A percentile compares a stretch with the other conserved stretches of the same genome.
These are phyloP conservation scores for Chaetomium fimeti DNA, from an alignment of 495 filamentous ascomycete species.

Conservation along the genomic window DNA sequence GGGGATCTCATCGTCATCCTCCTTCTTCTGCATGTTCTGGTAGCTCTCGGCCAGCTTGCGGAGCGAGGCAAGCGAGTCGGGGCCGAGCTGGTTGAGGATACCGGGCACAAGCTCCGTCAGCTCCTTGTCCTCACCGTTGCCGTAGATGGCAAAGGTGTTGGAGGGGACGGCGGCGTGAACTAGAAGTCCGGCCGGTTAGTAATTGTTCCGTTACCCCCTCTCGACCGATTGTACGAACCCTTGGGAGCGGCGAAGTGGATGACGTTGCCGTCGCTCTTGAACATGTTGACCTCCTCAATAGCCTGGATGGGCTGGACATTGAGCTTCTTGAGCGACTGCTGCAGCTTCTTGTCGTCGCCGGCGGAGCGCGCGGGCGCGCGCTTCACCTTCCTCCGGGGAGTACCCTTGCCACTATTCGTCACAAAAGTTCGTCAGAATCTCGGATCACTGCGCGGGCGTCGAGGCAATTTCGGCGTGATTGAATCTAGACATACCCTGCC, in stretches of 20 bases:
- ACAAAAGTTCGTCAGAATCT: slow-evolving; percentile 30
- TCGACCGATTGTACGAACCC: slow-evolving; percentile 56
- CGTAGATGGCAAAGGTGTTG: slow-evolving; percentile 99
- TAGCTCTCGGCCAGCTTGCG: slow-evolving; percentile 99
- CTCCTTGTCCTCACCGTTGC: slow-evolving; percentile 98
- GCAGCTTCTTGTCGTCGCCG: slow-evolving; percentile 99
- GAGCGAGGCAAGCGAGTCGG: slow-evolving; percentile 95
- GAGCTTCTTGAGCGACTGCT: slow-evolving; percentile 90
- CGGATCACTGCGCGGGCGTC: slow-evolving; percentile 9
- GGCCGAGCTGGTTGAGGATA: slow-evolving; percentile 98
- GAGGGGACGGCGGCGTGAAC: slow-evolving; percentile 94
- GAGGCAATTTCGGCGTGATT: slow-evolving; percentile 5
- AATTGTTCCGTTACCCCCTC: background rate
- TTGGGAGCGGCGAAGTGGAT: slow-evolving; percentile 98
- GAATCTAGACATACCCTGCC: slow-evolving; percentile 31
- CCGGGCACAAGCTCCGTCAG: slow-evolving; percentile 98
- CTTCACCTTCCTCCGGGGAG: slow-evolving; percentile 96
- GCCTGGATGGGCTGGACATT: slow-evolving; percentile 96
- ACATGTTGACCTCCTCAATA: slow-evolving; percentile 99
- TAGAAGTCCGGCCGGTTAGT: slow-evolving; percentile 38
- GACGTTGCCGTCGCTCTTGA: slow-evolving; percentile 99
- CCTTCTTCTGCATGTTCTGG: slow-evolving; percentile 93
- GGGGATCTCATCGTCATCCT: slow-evolving; percentile 84
- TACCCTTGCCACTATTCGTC: slow-evolving; percentile 84
- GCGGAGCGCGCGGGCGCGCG: slow-evolving; percentile 87